These are phyloP conservation scores for Scheffersomyces spartinae DNA, from an alignment of 805 yeast species.

Conservation along the genomic window DNA sequence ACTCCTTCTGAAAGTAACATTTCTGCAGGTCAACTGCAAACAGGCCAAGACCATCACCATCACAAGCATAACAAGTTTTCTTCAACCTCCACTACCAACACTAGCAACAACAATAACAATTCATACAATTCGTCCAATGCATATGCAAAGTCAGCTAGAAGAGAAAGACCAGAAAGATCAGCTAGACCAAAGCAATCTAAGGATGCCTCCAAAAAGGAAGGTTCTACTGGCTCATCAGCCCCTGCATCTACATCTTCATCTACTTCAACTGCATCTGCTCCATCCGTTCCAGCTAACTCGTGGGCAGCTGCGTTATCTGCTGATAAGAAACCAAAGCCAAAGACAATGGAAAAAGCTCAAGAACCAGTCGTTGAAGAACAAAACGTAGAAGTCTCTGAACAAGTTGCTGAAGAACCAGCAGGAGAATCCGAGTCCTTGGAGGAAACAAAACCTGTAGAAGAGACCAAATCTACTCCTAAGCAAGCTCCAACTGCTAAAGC, in stretches of 20 bases:
- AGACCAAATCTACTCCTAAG: no score
- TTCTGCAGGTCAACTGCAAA: constrained; percentile 1
- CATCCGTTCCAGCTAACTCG: constrained; percentile 11
- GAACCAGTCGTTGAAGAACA: constrained; percentile 4
- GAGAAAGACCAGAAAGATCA: constrained; percentile 4
- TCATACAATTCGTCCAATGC: not conserved
- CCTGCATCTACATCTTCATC: constrained; percentile 12
- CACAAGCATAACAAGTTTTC: constrained; percentile 3
- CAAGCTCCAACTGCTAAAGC: no score
- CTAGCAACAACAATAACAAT: not conserved
- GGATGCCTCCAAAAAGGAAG: constrained; percentile 3
- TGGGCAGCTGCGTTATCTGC: constrained; percentile 34
- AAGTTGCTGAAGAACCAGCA: constrained; percentile 7
- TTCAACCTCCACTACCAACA: constrained; percentile 2
- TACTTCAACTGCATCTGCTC: constrained; percentile 10
- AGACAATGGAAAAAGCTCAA: constrained; percentile 8
- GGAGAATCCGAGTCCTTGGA: constrained; percentile 6
- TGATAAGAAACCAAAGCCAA: constrained; percentile 22
- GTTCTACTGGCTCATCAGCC: constrained; percentile 8
- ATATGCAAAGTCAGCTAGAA: constrained; percentile 2
- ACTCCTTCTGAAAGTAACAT: constrained; percentile 1
- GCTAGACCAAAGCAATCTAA: constrained; percentile 6
- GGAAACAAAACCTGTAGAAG: not conserved
- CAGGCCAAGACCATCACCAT: constrained; percentile 4
- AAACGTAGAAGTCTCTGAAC: constrained; percentile 6